These are phyloP conservation scores for Epichloe gansuensis DNA, from an alignment of 2,329 filamentous ascomycete species.

Conservation along the genomic window DNA sequence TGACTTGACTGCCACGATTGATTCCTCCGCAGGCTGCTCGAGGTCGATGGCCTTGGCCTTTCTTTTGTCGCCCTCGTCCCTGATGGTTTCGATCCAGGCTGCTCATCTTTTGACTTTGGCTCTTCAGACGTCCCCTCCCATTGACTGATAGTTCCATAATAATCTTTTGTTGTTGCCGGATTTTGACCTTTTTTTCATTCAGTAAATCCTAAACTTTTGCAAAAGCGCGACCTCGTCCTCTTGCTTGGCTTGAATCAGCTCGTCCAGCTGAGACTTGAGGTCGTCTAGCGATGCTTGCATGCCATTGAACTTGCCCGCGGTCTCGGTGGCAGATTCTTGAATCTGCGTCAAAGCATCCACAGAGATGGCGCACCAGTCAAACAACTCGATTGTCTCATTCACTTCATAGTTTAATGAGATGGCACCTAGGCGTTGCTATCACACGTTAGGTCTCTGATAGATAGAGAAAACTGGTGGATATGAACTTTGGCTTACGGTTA, in stretches of 20 bases:
- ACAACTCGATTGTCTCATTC: conserved; percentile 49
- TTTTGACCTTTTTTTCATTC: conserved; percentile 72
- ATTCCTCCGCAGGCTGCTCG: conserved; percentile 31
- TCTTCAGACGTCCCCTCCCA: conserved; percentile 14
- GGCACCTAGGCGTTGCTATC: conserved; percentile 56
- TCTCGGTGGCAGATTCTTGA: conserved; percentile 29
- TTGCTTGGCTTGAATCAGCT: conserved; percentile 53
- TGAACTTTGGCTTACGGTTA: conserved; percentile 40
- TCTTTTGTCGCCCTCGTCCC: conserved; percentile 33
- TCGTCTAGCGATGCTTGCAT: conserved; percentile 45
- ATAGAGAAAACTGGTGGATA: neutral
- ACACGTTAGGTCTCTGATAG: conserved; percentile 6
- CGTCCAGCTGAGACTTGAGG: conserved; percentile 51
- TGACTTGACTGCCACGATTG: conserved; percentile 25
- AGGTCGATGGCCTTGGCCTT: conserved; percentile 33
- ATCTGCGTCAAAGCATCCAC: conserved; percentile 35
- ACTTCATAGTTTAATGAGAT: conserved; percentile 44
- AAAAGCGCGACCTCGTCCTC: conserved; percentile 55
- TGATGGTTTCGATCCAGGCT: conserved; percentile 16
- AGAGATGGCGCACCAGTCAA: conserved; percentile 57
- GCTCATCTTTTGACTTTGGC: conserved; percentile 13
- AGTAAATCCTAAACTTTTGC: conserved; percentile 59
- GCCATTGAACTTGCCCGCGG: conserved; percentile 29
- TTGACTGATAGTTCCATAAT: conserved; percentile 32
- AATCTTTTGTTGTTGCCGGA: conserved; percentile 57